Base-by-base conservation (phyloP, 768 basidiomycete species). In the Boletus sp. region DNA sequence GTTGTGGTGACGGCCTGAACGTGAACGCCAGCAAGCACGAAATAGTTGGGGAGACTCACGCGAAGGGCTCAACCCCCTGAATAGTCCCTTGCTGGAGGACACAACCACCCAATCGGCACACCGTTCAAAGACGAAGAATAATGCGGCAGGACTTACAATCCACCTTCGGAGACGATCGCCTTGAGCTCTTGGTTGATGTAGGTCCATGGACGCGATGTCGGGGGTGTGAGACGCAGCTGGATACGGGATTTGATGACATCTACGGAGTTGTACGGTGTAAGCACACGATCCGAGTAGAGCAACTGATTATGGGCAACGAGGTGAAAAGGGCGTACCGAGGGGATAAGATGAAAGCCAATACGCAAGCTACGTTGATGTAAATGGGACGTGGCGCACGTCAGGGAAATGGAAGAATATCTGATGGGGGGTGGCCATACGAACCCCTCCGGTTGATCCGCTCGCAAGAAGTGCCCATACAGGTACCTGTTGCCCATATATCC, bases 261-360 rank as follows among this genome's bases (percentile, higher is more conserved):
- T 89, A 35, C 21, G 13, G 19, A 29, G 34, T n/a, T 21, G 9
- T 13, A 10, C 0, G 2, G 27, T 15, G 13, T 19, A 10, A 32
- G 35, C 17, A 15, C 23, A 34, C 5, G 47, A 21, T n/a, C 47
- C 50, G 21, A 5, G 14, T 38, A 38, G 49, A 9, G 13, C 5
- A 14, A 7, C 17, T 13, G 13, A 23, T 23, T 21, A 10, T 23
- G 19, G 7, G 14, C 17, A 50, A 51, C 3, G 37, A 50, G 37
- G 34, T 19, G 30, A 14, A 44, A 14, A 15, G 14, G 17, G 52
- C 68, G 8, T 47, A 88, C 88, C 89, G 6, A 96, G 75, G 0
- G 93, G 96, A 69, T 96, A 98, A 65, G 88, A 94, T 1, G 91
- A 82, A 2, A 97, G 77, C 97, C 97, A 99, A 65, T 99, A 66